Percentiles rank a stretch among this genome's conserved stretches.
Evolutionary conservation across 169 alveolate species (phyloP).

Genomic region (Pseudocohnilembus persalinus): DNA sequence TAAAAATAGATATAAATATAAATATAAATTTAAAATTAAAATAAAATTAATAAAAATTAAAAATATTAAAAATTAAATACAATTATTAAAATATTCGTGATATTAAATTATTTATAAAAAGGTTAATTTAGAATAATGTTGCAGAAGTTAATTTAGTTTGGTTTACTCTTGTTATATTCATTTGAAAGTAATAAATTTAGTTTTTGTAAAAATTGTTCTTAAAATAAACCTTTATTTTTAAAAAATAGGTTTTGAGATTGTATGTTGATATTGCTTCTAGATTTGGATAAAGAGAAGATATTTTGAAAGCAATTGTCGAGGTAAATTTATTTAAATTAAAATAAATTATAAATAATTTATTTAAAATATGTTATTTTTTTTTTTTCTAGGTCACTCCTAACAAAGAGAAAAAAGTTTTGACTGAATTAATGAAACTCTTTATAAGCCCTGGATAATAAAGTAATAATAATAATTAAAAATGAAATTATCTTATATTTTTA

Average conservation of each 20-base stretch:
- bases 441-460: constrained; percentile 21
- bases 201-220: too few species aligned
- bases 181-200: constrained; percentile 15
- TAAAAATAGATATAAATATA: not conserved
- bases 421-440: constrained; percentile 32
- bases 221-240: not conserved
- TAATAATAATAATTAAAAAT: not conserved
- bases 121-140: constrained; percentile 40
- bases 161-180: constrained; percentile 38
- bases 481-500: not conserved
- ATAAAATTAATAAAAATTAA: too few species aligned
- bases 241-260: constrained; percentile 16
- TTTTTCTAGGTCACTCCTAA: constrained; percentile 25
- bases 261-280: constrained; percentile 46
- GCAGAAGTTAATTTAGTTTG: constrained; percentile 38
- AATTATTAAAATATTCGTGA: too few species aligned
- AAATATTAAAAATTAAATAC: too few species aligned
- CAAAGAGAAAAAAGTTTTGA: constrained; percentile 36
- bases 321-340: not conserved
- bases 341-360: not conserved
- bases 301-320: not conserved
- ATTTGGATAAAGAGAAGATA: constrained; percentile 19
- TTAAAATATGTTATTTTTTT: not conserved
- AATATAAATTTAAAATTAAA: not conserved
- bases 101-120: not conserved